Evolutionary conservation across 2,329 filamentous ascomycete species (phyloP), one percentile per base, ranked within the genome.

Genomic region (Xylariaceae sp.): DNA sequence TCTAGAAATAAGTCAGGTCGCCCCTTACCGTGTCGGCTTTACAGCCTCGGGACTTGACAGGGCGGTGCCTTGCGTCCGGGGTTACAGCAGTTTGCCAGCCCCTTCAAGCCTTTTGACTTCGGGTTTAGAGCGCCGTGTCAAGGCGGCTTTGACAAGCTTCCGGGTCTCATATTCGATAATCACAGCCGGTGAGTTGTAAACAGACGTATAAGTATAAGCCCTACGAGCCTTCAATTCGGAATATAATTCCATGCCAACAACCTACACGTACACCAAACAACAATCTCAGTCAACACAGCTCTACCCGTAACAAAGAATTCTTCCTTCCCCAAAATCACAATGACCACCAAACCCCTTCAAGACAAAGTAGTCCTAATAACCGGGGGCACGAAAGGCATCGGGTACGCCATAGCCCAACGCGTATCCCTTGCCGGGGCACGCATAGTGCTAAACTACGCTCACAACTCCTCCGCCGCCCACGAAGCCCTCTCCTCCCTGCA

Each of bases 401-500:
- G 85, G 24, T 76, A 79, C 52, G 82, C 83, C 54, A 83, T 83
- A 51, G 83, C 83, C 60, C 78, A 83, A 53, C 79, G 81, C 57
- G 80, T 87, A 36, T 82, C 82, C 66, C 74, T 76, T 57, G 78
- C 80, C 49, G 85, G 85, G 28, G 82, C 81, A 65, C 80, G 74
- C 62, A 80, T 88, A 33, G 75, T 87, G 37, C 76, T 87, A 61
- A 87, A 87, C 72, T 87, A 87, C 73, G 70, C 75, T 17, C 75
- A 73, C 40, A 77, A 83, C 66, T 56, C 71, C 29, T 62, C 67
- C 3, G 72, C 78, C 0, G 82, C 85, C 1, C 75, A 82, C 5
- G 72, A 74, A 6, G 68, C 68, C 23, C 68, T 87, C 0, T 77
- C 87, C 33, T 29, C 29, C 2, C 53, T 60, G 29, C 46, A 73